Evolutionary conservation across 192 early-diverging fungal species (phyloP), one percentile per base, ranked within the genome.

Genomic region (Dispira simplex): DNA sequence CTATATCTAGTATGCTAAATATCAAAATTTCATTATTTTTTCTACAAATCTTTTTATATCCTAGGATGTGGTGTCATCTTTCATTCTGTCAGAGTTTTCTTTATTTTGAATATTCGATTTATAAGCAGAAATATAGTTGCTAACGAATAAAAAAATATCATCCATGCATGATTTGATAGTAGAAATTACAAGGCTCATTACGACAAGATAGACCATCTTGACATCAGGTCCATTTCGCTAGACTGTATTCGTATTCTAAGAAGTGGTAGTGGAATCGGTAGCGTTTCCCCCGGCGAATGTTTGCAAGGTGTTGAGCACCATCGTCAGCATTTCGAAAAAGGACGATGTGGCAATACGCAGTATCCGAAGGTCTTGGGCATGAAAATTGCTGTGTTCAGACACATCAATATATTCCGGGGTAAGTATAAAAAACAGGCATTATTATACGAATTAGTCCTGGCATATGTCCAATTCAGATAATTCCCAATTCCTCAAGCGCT

Each of bases 271-370:
- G 32, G 32, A 4, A 39, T 39, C 32, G 3, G 32, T 39, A 39
- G 32, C 32, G 32, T 39, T 39, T 39, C 32, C 20, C 1, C 1
- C 2, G n/a, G 27, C 27, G 16, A 76, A 80, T 20, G 59, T 55
- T 20, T 73, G 74, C 69, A 80, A 73, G 2, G 78, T 80, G 44
- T 63, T 56, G 18, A 68, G 70, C 8, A 77, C 74, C 76, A 77
- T 80, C 3, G 63, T 67, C 26, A 80, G 21, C 66, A 76, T 72
- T 26, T 80, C 78, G 44, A 80, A 68, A 46, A 80, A 76, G 3
- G 76, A 71, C n/a, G 75, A 78, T 12, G 71, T 69, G 14, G 78
- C 69, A 14, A 78, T 74, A 44, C 78, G 69, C 21, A 80, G 64
- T 67, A 75, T 73, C 26, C 70, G 70, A 10, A 70, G 48, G 16